A percentile compares a stretch with the other conserved stretches of the same genome.
Evolutionary conservation across 345 rosid species (phyloP).

Genomic region (Psidium guajava): DNA sequence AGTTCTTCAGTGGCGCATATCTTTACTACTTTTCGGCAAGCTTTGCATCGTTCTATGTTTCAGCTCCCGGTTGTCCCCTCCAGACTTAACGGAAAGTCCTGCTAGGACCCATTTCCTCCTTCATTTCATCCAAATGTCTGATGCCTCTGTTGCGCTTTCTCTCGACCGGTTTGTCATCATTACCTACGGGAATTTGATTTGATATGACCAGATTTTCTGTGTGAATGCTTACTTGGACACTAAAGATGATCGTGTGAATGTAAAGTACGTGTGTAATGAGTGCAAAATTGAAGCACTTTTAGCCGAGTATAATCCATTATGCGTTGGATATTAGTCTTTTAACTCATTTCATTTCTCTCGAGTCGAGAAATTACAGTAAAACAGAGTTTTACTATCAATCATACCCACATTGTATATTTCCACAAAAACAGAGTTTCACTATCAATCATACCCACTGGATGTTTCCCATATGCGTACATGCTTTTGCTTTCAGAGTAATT

Average conservation of each 20-base stretch:
- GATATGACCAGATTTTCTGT: background rate
- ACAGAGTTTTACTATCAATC: background rate
- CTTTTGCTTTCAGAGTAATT: background rate
- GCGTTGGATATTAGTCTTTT: background rate
- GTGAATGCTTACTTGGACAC: background rate
- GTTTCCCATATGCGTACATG: background rate
- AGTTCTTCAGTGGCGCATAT: background rate
- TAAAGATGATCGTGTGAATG: background rate
- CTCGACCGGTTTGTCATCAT: background rate
- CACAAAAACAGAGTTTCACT: background rate
- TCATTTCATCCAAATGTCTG: background rate
- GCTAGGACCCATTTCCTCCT: background rate
- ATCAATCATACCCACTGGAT: background rate
- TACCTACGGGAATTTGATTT: background rate
- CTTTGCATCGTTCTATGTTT: background rate
- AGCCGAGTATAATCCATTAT: background rate
- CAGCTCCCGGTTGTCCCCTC: background rate
- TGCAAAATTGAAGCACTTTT: background rate
- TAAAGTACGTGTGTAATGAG: background rate
- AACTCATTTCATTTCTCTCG: background rate
- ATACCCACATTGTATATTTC: background rate
- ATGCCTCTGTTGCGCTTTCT: background rate
- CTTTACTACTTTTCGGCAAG: background rate
- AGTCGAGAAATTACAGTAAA: background rate
- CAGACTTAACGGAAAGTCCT: background rate